A percentile compares a stretch with the other conserved stretches of the same genome.
phyloP scores from a whole-genome alignment of 495 filamentous ascomycete genomes.

The Penicillium crystallinum region DNA sequence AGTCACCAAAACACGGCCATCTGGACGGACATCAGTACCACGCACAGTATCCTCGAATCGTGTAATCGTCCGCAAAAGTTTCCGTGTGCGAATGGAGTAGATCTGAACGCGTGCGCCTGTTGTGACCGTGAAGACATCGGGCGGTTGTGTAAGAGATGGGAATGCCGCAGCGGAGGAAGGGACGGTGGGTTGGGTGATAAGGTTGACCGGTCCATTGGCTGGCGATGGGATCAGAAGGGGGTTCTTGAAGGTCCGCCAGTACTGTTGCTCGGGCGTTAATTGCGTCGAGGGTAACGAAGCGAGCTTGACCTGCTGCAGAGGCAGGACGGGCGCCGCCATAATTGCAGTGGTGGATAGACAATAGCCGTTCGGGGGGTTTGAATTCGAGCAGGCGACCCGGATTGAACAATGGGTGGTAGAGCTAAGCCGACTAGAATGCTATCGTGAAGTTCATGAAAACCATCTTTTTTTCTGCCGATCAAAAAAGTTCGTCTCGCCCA shows the following conservation, averaged over 20 bases:
- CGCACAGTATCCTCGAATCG: conserved; percentile 86
- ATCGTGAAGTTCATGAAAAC: conserved; percentile 15
- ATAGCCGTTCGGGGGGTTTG: background rate
- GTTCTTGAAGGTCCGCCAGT: conserved; percentile 91
- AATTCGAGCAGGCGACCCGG: background rate
- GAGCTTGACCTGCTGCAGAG: conserved; percentile 77
- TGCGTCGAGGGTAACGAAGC: conserved; percentile 50
- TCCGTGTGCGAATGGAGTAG: conserved; percentile 81
- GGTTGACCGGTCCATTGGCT: conserved; percentile 75
- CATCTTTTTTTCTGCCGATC: conserved; percentile 32
- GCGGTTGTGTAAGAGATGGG: conserved; percentile 42
- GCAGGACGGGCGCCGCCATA: conserved; percentile 87
- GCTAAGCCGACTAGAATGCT: conserved; percentile 1
- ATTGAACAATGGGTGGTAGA: background rate
- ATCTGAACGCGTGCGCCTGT: conserved; percentile 87
- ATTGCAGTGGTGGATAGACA: conserved; percentile 11
- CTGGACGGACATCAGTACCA: conserved; percentile 77
- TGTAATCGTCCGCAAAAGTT: conserved; percentile 84
- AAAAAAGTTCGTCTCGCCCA: conserved; percentile 24
- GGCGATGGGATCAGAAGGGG: conserved; percentile 81
- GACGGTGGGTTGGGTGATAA: conserved; percentile 72
- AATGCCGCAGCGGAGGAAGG: conserved; percentile 44
- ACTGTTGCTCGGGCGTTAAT: conserved; percentile 80
- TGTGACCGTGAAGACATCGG: conserved; percentile 87
- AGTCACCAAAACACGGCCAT: conserved; percentile 83